Evolutionary conservation across 177 flowering plant species (phyloP).

Genomic region (Vitis hybrid): DNA sequence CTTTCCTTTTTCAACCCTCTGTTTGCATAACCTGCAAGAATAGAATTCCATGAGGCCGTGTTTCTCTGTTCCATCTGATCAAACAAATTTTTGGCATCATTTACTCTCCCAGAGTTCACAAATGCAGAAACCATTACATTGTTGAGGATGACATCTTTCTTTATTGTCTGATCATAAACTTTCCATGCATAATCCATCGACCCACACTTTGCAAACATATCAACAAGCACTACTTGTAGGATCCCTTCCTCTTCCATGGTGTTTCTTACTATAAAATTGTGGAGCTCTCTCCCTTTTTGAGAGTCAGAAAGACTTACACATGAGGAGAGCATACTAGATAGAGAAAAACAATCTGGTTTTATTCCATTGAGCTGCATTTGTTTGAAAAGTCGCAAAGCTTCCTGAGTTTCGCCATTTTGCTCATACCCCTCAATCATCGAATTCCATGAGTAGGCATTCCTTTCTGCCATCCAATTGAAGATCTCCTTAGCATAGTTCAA

Average conservation of each 20-base stretch:
- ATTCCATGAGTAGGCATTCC: conserved; percentile 36
- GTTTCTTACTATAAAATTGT: conserved; percentile 32
- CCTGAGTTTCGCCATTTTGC: conserved; percentile 19
- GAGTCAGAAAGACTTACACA: conserved; percentile 16
- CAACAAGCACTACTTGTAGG: conserved; percentile 20
- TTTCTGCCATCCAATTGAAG: conserved; percentile 25
- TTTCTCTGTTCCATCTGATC: conserved; percentile 29
- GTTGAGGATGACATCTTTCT: conserved; percentile 25
- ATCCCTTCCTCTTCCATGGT: conserved; percentile 21
- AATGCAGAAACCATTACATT: conserved; percentile 29
- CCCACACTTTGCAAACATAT: conserved; percentile 32
- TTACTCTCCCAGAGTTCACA: conserved; percentile 16
- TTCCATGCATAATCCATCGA: conserved; percentile 23
- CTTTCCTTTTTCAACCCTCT: conserved; percentile 14
- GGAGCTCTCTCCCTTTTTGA: conserved; percentile 23
- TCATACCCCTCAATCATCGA: conserved; percentile 29
- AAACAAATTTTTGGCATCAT: conserved; percentile 24
- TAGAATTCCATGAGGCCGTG: conserved; percentile 33
- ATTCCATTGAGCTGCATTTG: conserved; percentile 29
- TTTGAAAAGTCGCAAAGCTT: conserved; percentile 22
- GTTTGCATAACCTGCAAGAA: conserved; percentile 24
- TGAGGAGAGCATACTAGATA: conserved; percentile 23
- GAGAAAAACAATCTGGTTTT: conserved; percentile 31
- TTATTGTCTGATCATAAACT: conserved; percentile 9
- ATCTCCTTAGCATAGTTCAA: conserved; percentile 21